Conservation (phyloP, 2,329 filamentous ascomycete species). For the Massarina eburnea region DNA sequence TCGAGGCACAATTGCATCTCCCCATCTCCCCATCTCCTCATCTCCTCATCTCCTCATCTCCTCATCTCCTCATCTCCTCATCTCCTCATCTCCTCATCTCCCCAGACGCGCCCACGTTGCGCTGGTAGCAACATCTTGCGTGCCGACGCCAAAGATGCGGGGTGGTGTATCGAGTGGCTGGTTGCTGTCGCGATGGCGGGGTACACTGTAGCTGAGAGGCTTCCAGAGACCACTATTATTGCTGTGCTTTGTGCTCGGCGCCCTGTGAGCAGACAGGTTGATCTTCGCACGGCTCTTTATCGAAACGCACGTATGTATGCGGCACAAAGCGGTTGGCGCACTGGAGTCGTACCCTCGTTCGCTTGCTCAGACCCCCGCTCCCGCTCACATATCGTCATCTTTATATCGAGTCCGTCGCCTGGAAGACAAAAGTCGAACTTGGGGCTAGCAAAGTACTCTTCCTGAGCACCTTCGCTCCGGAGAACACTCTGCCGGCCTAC, state of each 20-base stretch:
- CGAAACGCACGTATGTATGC: slow-evolving; percentile 27
- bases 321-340: slow-evolving; percentile 7
- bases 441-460: no score
- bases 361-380: slow-evolving; percentile 12
- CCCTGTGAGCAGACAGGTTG: not conserved
- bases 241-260: no score
- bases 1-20: no score
- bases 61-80: no score
- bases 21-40: no score
- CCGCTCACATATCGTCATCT: no score
- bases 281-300: slow-evolving; percentile 24
- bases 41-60: no score
- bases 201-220: slow-evolving; percentile 11
- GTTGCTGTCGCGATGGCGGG: slow-evolving; percentile 30
- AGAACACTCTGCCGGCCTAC: no score
- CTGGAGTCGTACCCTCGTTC: slow-evolving; percentile 2
- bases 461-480: no score
- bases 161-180: slow-evolving; percentile 6
- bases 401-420: no score
- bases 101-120: slow-evolving; percentile 4
- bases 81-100: no score
- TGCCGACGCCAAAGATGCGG: not conserved
- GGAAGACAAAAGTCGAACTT: no score
- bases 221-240: slow-evolving; percentile 1
- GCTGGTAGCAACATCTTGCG: not conserved